Base-by-base conservation (phyloP, 1,284 basidiomycete genomes). In the Boletus austroedulis region DNA sequence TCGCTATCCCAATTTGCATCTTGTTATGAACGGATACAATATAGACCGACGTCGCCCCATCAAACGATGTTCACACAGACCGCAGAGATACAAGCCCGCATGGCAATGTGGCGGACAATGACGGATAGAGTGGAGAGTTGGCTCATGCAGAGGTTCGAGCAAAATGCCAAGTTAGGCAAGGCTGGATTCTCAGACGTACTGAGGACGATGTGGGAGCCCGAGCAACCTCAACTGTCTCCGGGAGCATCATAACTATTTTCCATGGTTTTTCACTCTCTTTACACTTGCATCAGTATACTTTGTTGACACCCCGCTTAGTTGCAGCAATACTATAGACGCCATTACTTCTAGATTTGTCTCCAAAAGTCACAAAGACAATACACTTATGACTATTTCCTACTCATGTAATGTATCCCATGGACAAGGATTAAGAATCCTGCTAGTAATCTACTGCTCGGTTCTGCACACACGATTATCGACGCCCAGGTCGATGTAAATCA, bases 11-110 rank as follows among this genome's bases (percentile, higher is more conserved):
- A 96, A 75, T 93, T 94, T 67, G 89, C 90, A 54, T 89, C 90
- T 32, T 94, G 92, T 70, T 87, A 91, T 64, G 95, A 98, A 75
- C 86, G 84, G 67, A 95, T 98, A 74, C 87, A 85, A 51, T 98
- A 98, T 71, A 80, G 81, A 2, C 94, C 94, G 2, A 76, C 80
- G n/a, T 78, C 81, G 1, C 67, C 76, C 28, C 75, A 78, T 45
- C 78, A 81, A 54, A 93, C 92, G n/a, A 68, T 76, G 40, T 93
- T 94, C 69, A 72, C 77, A 3, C 91, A 94, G 69, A 90, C 89
- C n/a, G 92, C 92, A 3, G 90, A 93, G 76, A 86, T 94, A 58
- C 87, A 92, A 71, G 83, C 90, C 10, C 84, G 89, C 52, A 83
- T 88, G 79, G 80, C 85, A 28, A 77, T 92, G 52, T 94, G 92